Base-by-base conservation (phyloP, 2,329 filamentous ascomycete genomes). In the Pseudogymnoascus sp. region DNA sequence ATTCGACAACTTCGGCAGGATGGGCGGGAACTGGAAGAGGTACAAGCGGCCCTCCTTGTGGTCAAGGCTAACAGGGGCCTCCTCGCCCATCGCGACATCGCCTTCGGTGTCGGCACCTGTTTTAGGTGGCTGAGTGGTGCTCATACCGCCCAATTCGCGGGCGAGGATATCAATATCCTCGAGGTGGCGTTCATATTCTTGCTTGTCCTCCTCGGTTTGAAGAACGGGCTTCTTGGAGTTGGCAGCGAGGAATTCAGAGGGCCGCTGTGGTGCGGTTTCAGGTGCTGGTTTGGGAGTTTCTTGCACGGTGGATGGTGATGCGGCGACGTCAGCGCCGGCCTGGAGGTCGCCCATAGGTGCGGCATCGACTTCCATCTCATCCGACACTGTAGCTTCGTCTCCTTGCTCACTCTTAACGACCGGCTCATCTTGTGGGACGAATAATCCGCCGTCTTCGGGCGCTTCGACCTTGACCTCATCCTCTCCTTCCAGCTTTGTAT, bases 1-100 rank as follows among this genome's bases (percentile, higher is more conserved):
- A 61, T 73, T 69, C 58, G 68, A 69, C 12, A 87, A 74, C 0
- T 82, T 80, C 6, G 85, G 84, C 9, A 87, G 77, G 3, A 86
- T 74, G 4, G 83, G 83, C 40, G 85, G 85, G 66, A 87, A 82
- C 67, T 87, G 85, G 73, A 87, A 87, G 59, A 87, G 76, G 65
- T 86, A 87, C 60, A 87, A 72, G 37, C 82, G 78, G 21, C 84
- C 83, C 52, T 85, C 82, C 58, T 71, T 69, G 10, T 68, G 64
- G 25, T 68, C 67, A 31, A 10, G 33, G 9, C 9, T 59, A 31
- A 33, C 18, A 8, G 31, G 39, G 8, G 55, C 42, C 29, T 35
- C 64, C 35, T 61, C 67, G 4, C 67, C 67, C 68, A 70, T 70
- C 7, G 59, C 58, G 9, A 65, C 65, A 62, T 80, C 78, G 62